Evolutionary conservation across 139 green algal species (phyloP).

Genomic region (Coelastrella sp.): DNA sequence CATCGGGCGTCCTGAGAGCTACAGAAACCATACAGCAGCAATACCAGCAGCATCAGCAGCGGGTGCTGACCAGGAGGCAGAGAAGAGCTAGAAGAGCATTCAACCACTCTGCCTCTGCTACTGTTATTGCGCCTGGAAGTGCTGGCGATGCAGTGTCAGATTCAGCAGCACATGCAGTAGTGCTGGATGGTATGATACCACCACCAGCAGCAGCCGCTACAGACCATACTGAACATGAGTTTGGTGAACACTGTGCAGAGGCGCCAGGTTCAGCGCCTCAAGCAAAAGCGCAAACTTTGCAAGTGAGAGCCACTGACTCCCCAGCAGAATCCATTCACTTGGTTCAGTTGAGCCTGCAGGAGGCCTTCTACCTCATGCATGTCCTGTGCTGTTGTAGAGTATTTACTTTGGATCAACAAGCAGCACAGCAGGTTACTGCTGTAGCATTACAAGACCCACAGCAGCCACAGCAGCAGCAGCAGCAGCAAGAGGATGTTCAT

Average conservation of each 20-base stretch:
- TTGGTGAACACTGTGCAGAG: background rate
- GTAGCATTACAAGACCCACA: too few species aligned
- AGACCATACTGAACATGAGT: background rate
- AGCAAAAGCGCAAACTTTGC: too few species aligned
- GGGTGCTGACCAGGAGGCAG: constrained; percentile 3
- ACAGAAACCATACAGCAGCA: background rate
- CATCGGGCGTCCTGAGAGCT: constrained; percentile 2
- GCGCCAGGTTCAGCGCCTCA: too few species aligned
- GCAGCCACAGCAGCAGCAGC: constrained; percentile 35
- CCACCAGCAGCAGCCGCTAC: constrained; percentile 3
- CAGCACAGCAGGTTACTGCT: background rate
- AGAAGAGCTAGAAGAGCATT: background rate
- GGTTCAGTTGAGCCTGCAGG: constrained; percentile 58
- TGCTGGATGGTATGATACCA: constrained; percentile 16
- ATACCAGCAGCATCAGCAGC: background rate
- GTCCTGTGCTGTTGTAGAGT: constrained; percentile 53
- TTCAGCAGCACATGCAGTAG: too few species aligned
- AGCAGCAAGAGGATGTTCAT: background rate
- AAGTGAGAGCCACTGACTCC: too few species aligned
- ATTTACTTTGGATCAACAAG: background rate
- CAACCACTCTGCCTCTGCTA: too few species aligned
- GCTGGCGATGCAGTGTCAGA: too few species aligned
- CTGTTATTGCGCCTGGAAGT: too few species aligned
- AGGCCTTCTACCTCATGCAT: constrained; percentile 62
- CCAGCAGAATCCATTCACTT: constrained; percentile 24